Conservation (phyloP, 306 rosid genomes). For the Ammopiptanthus mongolicus region DNA sequence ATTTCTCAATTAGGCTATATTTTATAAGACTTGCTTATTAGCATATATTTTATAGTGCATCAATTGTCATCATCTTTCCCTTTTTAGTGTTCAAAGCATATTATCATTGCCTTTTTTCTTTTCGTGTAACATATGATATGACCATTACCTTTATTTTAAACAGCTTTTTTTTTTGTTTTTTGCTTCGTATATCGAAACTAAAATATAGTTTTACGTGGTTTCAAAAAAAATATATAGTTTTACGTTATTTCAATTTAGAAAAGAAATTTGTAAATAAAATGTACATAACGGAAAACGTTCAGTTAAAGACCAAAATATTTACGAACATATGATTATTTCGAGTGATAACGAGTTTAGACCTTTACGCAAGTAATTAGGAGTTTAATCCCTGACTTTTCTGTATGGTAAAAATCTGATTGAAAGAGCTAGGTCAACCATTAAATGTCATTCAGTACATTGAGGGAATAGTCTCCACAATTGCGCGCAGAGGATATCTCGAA, state of each 20-base stretch:
- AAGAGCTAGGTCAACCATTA: too few species aligned
- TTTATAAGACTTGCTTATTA: neutral
- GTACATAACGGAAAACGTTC: too few species aligned
- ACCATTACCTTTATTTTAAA: neutral
- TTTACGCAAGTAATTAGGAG: too few species aligned
- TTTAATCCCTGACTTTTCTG: too few species aligned
- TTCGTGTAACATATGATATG: neutral
- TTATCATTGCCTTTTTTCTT: neutral
- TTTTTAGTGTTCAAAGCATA: neutral
- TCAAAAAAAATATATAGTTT: neutral
- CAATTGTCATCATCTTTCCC: neutral
- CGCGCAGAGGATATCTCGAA: too few species aligned
- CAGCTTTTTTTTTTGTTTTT: neutral
- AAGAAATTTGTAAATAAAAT: neutral
- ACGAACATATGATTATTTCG: too few species aligned
- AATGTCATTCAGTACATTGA: too few species aligned
- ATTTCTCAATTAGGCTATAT: neutral
- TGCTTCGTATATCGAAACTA: neutral
- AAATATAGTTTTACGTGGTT: neutral
- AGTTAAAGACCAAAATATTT: too few species aligned
- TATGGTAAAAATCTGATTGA: too few species aligned
- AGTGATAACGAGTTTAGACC: too few species aligned
- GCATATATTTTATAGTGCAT: neutral
- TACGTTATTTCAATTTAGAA: neutral
- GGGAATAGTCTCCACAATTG: too few species aligned